Evolutionary conservation across 805 yeast species (phyloP), one percentile per base, ranked within the genome.

Genomic region (Starmerella floris): DNA sequence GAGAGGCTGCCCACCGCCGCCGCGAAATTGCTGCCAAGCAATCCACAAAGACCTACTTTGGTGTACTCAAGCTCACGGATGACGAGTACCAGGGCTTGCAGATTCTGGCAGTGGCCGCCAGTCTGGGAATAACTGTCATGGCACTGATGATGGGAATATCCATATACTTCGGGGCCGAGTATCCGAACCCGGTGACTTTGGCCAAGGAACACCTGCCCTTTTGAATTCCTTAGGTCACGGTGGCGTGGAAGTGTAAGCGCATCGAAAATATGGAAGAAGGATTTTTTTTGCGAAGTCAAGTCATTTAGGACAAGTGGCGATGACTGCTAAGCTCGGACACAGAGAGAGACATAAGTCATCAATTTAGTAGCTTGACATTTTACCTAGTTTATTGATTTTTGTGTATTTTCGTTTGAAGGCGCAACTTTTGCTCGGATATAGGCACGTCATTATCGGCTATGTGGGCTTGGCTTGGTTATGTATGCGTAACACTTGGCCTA

Each of bases 401-500:
- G n/a, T n/a, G n/a, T n/a, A n/a, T n/a, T n/a, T n/a, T n/a, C n/a
- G n/a, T n/a, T n/a, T n/a, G n/a, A n/a, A n/a, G n/a, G n/a, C n/a
- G n/a, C n/a, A n/a, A n/a, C n/a, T n/a, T n/a, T n/a, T n/a, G n/a
- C n/a, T n/a, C n/a, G n/a, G n/a, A n/a, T n/a, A n/a, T n/a, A n/a
- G n/a, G n/a, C n/a, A n/a, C n/a, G n/a, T n/a, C n/a, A n/a, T n/a
- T n/a, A n/a, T n/a, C n/a, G n/a, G n/a, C n/a, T n/a, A n/a, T n/a
- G n/a, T n/a, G n/a, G n/a, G n/a, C n/a, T n/a, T n/a, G n/a, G n/a
- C n/a, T n/a, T n/a, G n/a, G n/a, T n/a, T n/a, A n/a, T n/a, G n/a
- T n/a, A n/a, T n/a, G n/a, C n/a, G n/a, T n/a, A n/a, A n/a, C n/a
- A 27, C 44, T 30, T 79, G 77, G 1, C 79, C 77, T 13, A 74